A percentile compares a stretch with the other conserved stretches of the same genome.
These are phyloP conservation scores for Nakazawaea wickerhamii DNA, from an alignment of 805 yeast species.

Conservation along the genomic window DNA sequence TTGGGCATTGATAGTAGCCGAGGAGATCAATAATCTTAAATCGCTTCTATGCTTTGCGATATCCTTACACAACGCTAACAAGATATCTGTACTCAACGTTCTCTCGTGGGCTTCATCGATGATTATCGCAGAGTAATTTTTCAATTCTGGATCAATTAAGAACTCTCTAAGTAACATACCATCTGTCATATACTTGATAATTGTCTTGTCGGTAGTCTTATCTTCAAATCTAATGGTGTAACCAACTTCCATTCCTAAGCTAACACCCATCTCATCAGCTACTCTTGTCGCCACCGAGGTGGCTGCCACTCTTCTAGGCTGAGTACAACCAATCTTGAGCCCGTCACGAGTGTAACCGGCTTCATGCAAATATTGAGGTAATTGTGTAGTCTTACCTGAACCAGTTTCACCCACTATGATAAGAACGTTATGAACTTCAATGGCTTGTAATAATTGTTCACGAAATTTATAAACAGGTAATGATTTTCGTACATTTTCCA, in stretches of 20 bases:
- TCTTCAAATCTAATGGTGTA: slow-evolving; percentile 88
- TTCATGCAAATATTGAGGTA: slow-evolving; percentile 82
- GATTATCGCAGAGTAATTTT: slow-evolving; percentile 74
- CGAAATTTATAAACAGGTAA: slow-evolving; percentile 73
- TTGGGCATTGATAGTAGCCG: slow-evolving; percentile 91
- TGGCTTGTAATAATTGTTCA: slow-evolving; percentile 51
- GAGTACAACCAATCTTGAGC: slow-evolving; percentile 76
- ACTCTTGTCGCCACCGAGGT: slow-evolving; percentile 86
- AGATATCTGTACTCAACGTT: slow-evolving; percentile 82
- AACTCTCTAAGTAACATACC: slow-evolving; percentile 91
- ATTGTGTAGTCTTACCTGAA: slow-evolving; percentile 91
- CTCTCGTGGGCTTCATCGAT: slow-evolving; percentile 98
- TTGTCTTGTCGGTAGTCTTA: slow-evolving; percentile 55
- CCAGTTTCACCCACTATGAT: slow-evolving; percentile 94
- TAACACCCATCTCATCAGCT: slow-evolving; percentile 78
- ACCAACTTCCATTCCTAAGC: slow-evolving; percentile 86
- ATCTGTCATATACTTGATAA: slow-evolving; percentile 88
- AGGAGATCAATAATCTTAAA: slow-evolving; percentile 72
- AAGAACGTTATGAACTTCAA: slow-evolving; percentile 63
- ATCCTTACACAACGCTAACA: slow-evolving; percentile 76
- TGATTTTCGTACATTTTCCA: slow-evolving; percentile 52
- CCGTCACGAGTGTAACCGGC: slow-evolving; percentile 65
- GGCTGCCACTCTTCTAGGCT: slow-evolving; percentile 95
- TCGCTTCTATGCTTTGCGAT: slow-evolving; percentile 59
- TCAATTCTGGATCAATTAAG: slow-evolving; percentile 65